Percentiles rank a stretch among this genome's conserved stretches.
Evolutionary conservation across 2,329 filamentous ascomycete species (phyloP).

Genomic region (Aspergillus puulaauensis): DNA sequence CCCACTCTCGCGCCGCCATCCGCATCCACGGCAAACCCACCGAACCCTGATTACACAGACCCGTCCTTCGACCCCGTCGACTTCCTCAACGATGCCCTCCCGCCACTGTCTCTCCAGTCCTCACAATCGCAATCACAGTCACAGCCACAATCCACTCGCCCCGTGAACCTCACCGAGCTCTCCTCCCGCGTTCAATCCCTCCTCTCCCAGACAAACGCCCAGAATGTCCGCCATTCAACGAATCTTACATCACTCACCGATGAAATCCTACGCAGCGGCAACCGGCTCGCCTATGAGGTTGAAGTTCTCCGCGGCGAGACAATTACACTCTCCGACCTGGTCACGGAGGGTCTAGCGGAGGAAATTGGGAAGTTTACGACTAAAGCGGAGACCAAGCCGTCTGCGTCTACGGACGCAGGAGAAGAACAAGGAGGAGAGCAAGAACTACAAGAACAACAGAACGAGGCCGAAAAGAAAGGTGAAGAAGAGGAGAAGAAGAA

Average conservation of each 20-base stretch:
- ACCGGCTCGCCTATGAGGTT: constrained; percentile 88
- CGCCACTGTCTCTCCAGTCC: constrained; percentile 59
- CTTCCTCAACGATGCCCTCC: constrained; percentile 79
- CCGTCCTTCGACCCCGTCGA: constrained; percentile 78
- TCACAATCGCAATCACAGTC: constrained; percentile 29
- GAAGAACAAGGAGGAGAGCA: constrained; percentile 4
- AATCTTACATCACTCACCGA: constrained; percentile 88
- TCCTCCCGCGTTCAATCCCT: constrained; percentile 78
- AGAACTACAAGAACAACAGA: background rate
- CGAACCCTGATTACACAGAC: constrained; percentile 70
- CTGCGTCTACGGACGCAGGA: background rate
- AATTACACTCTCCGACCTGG: constrained; percentile 71
- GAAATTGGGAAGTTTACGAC: constrained; percentile 71
- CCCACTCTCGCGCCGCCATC: constrained; percentile 23
- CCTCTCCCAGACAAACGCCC: constrained; percentile 83
- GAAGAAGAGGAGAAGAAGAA: constrained; percentile 8
- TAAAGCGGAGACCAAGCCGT: constrained; percentile 32
- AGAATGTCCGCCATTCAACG: constrained; percentile 78
- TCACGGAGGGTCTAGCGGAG: constrained; percentile 69
- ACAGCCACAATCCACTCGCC: background rate
- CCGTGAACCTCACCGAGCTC: constrained; percentile 68
- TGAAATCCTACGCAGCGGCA: constrained; percentile 87
- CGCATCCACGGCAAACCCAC: constrained; percentile 32
- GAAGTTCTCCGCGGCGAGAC: constrained; percentile 90
- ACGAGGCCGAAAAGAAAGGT: background rate